Percentiles rank a stretch among this genome's conserved stretches.
These are phyloP conservation scores for Chlorella sp. DNA, from an alignment of 139 green algal genomes.

Conservation along the genomic window DNA sequence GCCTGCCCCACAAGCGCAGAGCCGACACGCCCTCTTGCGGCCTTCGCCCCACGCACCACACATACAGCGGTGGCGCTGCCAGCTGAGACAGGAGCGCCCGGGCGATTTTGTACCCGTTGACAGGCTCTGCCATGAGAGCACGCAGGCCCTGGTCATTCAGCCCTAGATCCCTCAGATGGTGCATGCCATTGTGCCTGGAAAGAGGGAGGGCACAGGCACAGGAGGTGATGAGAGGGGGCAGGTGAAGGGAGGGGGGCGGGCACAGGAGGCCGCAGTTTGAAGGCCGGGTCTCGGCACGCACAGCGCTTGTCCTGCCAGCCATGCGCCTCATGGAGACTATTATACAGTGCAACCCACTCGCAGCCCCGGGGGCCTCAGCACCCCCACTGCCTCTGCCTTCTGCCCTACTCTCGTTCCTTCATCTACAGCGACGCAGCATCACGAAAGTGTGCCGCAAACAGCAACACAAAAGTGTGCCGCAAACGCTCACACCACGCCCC, in stretches of 20 bases:
- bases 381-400: no score
- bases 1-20: background rate
- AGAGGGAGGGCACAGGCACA: background rate
- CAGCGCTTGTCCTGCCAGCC: background rate
- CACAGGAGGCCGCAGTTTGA: background rate
- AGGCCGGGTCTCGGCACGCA: background rate
- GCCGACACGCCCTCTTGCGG: background rate
- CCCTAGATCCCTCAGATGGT: background rate
- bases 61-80: background rate
- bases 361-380: no score
- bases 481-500: no score
- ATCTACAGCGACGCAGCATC: no score
- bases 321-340: background rate
- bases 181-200: conserved; percentile 17
- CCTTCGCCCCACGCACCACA: background rate
- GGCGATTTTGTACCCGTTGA: conserved; percentile 16
- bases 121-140: background rate
- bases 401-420: no score
- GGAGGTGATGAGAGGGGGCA: no score
- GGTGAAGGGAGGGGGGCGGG: background rate
- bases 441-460: no score
- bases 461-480: no score
- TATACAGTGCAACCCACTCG: background rate
- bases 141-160: background rate
- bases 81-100: background rate